Evolutionary conservation across 1,284 basidiomycete genomes (phyloP).

Genomic region (Moesziomyces sp.): DNA sequence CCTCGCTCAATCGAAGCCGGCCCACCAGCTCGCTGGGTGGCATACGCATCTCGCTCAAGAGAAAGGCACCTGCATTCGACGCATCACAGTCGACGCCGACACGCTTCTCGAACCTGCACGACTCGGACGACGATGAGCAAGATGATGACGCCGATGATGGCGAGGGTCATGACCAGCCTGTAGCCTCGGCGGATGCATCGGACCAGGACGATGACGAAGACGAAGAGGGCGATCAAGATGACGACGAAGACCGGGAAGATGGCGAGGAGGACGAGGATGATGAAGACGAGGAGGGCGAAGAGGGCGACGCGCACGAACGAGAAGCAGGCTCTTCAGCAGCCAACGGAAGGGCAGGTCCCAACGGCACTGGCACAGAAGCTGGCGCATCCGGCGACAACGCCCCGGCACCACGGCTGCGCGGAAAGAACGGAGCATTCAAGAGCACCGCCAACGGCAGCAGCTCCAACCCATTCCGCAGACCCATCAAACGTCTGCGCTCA

Average conservation of each 20-base stretch:
- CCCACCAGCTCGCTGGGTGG: slow-evolving; percentile 6
- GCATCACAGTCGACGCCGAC: slow-evolving; percentile 12
- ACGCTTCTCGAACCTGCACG: slow-evolving; percentile 13
- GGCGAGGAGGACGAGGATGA: slow-evolving; percentile 12
- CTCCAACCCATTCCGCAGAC: slow-evolving; percentile 25
- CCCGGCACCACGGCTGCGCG: slow-evolving; percentile 9
- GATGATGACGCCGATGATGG: slow-evolving; percentile 17
- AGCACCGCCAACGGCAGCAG: slow-evolving; percentile 4
- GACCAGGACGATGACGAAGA: slow-evolving; percentile 8
- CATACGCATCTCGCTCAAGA: slow-evolving; percentile 46
- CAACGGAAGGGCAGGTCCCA: background rate
- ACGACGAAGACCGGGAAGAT: slow-evolving; percentile 12
- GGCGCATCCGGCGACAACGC: background rate
- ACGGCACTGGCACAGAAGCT: background rate
- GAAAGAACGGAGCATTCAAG: slow-evolving; percentile 29
- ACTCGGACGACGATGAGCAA: no score
- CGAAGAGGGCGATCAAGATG: slow-evolving; percentile 5
- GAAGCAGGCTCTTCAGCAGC: no score
- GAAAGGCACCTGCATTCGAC: slow-evolving; percentile 22
- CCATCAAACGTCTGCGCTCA: slow-evolving; percentile 46
- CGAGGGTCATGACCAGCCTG: slow-evolving; percentile 3
- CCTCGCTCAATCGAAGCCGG: slow-evolving; percentile 24
- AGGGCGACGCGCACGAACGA: background rate
- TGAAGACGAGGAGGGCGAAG: slow-evolving; percentile 2
- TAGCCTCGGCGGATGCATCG: background rate